Percentiles rank a stretch among this genome's conserved stretches.
phyloP scores from a whole-genome alignment of 169 alveolate species.

The Amoebophrya sp. region DNA sequence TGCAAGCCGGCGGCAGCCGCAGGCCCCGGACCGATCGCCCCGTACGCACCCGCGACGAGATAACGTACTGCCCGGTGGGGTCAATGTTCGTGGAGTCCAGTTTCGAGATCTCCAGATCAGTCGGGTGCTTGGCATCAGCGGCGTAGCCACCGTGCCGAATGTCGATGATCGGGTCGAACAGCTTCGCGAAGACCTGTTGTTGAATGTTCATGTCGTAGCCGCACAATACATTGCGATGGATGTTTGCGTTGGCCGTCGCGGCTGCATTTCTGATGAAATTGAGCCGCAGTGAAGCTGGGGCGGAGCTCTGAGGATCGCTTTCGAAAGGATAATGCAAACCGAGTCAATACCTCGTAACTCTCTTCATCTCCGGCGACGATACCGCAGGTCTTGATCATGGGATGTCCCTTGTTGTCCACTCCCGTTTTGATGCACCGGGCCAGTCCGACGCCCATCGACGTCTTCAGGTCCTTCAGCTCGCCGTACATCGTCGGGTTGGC shows the following conservation, averaged over 20 bases:
- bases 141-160: slow-evolving; percentile 24
- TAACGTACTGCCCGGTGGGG: slow-evolving; percentile 10
- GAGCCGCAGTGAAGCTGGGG: no score
- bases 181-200: slow-evolving; percentile 3
- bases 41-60: slow-evolving; percentile 19
- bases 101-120: slow-evolving; percentile 26
- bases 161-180: slow-evolving; percentile 26
- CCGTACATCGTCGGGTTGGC: slow-evolving; percentile 6
- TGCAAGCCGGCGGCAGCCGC: slow-evolving; percentile 39
- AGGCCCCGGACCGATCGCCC: slow-evolving; percentile 24
- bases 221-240: no score
- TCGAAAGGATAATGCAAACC: no score
- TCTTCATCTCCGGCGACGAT: slow-evolving; percentile 35
- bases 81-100: slow-evolving; percentile 20
- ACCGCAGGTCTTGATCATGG: slow-evolving; percentile 26
- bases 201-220: no score
- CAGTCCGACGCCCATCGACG: slow-evolving; percentile 18
- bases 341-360: slow-evolving; percentile 16
- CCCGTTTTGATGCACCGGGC: slow-evolving; percentile 30
- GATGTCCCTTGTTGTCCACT: slow-evolving; percentile 34
- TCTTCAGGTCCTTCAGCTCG: slow-evolving; percentile 11
- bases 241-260: no score
- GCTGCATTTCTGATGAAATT: no score
- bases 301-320: no score
- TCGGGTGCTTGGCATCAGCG: slow-evolving; percentile 24